Conservation (phyloP, 768 basidiomycete species). For the Hemileccinum rubropunctum region DNA sequence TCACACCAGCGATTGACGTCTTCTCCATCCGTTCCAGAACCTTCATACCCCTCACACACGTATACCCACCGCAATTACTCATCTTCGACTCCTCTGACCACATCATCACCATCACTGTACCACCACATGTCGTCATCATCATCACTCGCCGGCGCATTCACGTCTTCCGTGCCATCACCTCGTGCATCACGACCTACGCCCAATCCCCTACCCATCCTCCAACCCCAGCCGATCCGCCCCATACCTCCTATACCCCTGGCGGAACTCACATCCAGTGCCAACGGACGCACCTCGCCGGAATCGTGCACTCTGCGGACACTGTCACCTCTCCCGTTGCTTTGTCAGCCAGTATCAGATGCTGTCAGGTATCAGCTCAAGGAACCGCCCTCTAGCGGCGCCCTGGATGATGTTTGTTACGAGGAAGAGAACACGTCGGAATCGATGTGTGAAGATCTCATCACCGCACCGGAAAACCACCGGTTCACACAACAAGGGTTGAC, state of each 20-base stretch:
- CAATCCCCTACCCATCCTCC: constrained; percentile 26
- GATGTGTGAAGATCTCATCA: constrained; percentile 19
- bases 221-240: constrained; percentile 34
- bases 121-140: constrained; percentile 17
- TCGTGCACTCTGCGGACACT: constrained; percentile 8
- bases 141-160: constrained; percentile 29
- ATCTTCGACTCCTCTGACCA: constrained; percentile 16
- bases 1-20: constrained; percentile 18
- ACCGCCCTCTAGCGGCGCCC: background rate
- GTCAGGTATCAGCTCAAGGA: constrained; percentile 29
- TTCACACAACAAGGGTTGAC: constrained; percentile 20
- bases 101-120: constrained; percentile 21
- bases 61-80: constrained; percentile 24
- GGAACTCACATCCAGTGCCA: constrained; percentile 24
- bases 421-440: constrained; percentile 12
- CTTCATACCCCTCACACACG: constrained; percentile 18
- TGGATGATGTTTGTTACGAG: constrained; percentile 9
- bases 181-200: constrained; percentile 14
- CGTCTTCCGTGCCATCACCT: constrained; percentile 11
- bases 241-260: constrained; percentile 33
- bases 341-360: constrained; percentile 33
- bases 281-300: constrained; percentile 10
- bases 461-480: constrained; percentile 1
- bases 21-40: constrained; percentile 5
- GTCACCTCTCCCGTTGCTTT: constrained; percentile 32